Percentiles rank a stretch among this genome's conserved stretches.
These are phyloP conservation scores for Crithidia fasciculata DNA, from an alignment of 208 protist genomes.

Conservation along the genomic window DNA sequence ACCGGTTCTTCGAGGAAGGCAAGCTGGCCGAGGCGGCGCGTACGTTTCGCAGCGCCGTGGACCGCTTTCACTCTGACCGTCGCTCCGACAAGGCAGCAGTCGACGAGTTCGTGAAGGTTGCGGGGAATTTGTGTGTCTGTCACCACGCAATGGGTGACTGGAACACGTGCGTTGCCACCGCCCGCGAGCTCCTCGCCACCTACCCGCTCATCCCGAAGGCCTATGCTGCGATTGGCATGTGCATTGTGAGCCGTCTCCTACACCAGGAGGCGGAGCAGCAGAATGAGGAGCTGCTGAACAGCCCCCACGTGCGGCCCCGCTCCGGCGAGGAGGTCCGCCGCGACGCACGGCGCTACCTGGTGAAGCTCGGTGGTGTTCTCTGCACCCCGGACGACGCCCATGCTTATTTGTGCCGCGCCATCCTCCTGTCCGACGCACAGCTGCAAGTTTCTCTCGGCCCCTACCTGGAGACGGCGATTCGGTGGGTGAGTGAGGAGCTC, in stretches of 20 bases:
- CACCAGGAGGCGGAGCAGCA: constrained; percentile 39
- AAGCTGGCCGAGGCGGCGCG: constrained; percentile 26
- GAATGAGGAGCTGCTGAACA: constrained; percentile 1
- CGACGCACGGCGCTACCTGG: constrained; percentile 40
- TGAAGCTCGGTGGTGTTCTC: constrained; percentile 37
- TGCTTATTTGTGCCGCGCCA: constrained; percentile 44
- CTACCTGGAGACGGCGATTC: constrained; percentile 42
- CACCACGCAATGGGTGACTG: constrained; percentile 33
- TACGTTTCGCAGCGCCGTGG: constrained; percentile 33
- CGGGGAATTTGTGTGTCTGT: constrained; percentile 49
- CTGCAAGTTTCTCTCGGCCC: constrained; percentile 46
- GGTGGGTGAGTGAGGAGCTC: constrained; percentile 50
- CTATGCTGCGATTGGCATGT: constrained; percentile 59
- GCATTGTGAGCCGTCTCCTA: constrained; percentile 41
- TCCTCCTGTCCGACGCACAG: constrained; percentile 33
- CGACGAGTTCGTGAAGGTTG: constrained; percentile 55
- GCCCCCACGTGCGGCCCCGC: constrained; percentile 7
- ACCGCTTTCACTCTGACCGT: constrained; percentile 39
- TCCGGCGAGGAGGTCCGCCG: constrained; percentile 39
- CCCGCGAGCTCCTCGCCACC: constrained; percentile 41
- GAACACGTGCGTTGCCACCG: constrained; percentile 37
- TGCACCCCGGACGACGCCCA: constrained; percentile 60
- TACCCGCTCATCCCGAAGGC: constrained; percentile 63
- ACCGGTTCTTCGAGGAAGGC: constrained; percentile 32
- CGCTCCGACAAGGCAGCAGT: constrained; percentile 28